Evolutionary conservation across 1,284 basidiomycete genomes (phyloP).

Genomic region (Boletus smithii): DNA sequence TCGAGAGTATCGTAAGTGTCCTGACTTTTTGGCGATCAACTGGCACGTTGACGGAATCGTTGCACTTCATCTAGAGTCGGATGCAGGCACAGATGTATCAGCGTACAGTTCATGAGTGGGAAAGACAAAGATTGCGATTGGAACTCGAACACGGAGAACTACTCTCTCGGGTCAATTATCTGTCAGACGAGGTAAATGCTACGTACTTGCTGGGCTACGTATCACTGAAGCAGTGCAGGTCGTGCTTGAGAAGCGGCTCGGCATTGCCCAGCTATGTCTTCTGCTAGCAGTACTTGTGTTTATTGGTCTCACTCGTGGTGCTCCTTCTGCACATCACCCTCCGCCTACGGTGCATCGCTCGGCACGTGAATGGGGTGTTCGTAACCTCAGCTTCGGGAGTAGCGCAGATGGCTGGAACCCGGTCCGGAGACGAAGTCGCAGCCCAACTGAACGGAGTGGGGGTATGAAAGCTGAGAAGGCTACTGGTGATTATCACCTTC

Average conservation of each 20-base stretch:
- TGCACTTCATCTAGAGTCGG: constrained; percentile 44
- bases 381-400: constrained; percentile 51
- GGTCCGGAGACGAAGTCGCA: constrained; percentile 39
- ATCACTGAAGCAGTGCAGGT: constrained; percentile 45
- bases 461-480: constrained; percentile 13
- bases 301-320: constrained; percentile 77
- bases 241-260: constrained; percentile 77
- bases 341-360: constrained; percentile 24
- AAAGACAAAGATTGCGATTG: constrained; percentile 61
- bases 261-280: constrained; percentile 78
- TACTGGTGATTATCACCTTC: constrained; percentile 10
- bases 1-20: constrained; percentile 69
- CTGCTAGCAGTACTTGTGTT: constrained; percentile 78
- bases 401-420: constrained; percentile 28
- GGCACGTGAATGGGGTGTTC: constrained; percentile 51
- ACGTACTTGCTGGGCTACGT: neutral
- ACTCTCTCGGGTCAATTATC: constrained; percentile 60
- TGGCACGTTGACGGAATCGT: neutral
- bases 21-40: neutral
- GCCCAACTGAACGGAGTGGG: constrained; percentile 22
- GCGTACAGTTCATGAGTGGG: constrained; percentile 66
- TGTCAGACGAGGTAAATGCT: constrained; percentile 67
- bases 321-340: constrained; percentile 19
- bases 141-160: constrained; percentile 71
- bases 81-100: constrained; percentile 66